These are phyloP conservation scores for Melanomma pulvis-pyrius DNA, from an alignment of 495 filamentous ascomycete species.

Conservation along the genomic window DNA sequence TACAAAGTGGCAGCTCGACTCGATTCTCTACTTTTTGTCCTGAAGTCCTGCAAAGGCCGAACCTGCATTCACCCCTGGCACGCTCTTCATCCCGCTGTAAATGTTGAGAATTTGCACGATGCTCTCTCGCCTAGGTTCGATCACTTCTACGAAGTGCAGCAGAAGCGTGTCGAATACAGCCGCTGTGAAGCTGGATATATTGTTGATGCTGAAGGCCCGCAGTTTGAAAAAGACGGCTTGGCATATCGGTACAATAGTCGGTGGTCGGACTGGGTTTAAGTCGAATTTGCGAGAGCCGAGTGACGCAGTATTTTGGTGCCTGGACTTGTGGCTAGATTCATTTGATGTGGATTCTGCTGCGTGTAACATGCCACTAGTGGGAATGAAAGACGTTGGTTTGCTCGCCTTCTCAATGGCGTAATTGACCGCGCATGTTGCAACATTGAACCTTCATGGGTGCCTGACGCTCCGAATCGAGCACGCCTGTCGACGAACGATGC, in stretches of 20 bases:
- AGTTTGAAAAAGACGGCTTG: slow-evolving; percentile 30
- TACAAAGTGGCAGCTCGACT: slow-evolving; percentile 35
- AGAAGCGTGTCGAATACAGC: slow-evolving; percentile 55
- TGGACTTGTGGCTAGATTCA: too few species aligned
- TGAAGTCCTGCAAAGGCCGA: slow-evolving; percentile 44
- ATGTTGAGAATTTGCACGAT: slow-evolving; percentile 38
- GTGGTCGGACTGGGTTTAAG: slow-evolving; percentile 38
- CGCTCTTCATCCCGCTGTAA: slow-evolving; percentile 39
- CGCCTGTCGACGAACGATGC: not conserved
- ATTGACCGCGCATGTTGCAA: slow-evolving; percentile 11
- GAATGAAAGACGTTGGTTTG: not conserved
- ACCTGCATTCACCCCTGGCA: slow-evolving; percentile 43
- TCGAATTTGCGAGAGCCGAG: not conserved
- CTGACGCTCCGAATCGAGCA: not conserved
- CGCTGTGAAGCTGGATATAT: slow-evolving; percentile 65
- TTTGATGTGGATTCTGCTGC: not conserved
- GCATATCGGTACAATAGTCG: slow-evolving; percentile 42
- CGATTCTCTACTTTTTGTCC: slow-evolving; percentile 41
- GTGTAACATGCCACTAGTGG: not conserved
- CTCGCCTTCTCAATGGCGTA: slow-evolving; percentile 8
- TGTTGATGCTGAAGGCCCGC: slow-evolving; percentile 61
- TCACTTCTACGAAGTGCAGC: slow-evolving; percentile 56
- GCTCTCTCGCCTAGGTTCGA: slow-evolving; percentile 58
- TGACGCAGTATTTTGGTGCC: not conserved
- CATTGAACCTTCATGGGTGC: slow-evolving; percentile 2